These are phyloP conservation scores for Sugiyamaella marilandica DNA, from an alignment of 805 yeast genomes.

Conservation along the genomic window DNA sequence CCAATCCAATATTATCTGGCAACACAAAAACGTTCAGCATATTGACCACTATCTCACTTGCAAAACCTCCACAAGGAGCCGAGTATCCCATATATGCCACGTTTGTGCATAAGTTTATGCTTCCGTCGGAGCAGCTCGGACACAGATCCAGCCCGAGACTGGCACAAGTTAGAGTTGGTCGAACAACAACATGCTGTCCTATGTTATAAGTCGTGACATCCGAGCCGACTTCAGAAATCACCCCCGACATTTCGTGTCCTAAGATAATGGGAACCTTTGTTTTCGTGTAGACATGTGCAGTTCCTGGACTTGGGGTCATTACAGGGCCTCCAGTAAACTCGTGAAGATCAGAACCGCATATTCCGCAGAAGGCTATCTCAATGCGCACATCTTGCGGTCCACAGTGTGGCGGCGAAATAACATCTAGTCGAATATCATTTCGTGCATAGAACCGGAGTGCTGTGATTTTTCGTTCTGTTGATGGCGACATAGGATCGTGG, in stretches of 20 bases:
- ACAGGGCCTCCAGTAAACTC: slow-evolving; percentile 57
- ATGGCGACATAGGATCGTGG: background rate
- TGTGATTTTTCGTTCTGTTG: background rate
- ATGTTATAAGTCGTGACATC: slow-evolving; percentile 40
- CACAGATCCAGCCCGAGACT: slow-evolving; percentile 35
- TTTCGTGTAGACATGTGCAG: slow-evolving; percentile 38
- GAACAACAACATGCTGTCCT: slow-evolving; percentile 60
- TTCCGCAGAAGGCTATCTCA: slow-evolving; percentile 19
- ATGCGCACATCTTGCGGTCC: background rate
- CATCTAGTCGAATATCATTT: background rate
- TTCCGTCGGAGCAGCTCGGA: slow-evolving; percentile 46
- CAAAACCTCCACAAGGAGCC: slow-evolving; percentile 51
- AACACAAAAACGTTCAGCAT: slow-evolving; percentile 39
- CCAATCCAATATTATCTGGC: slow-evolving; percentile 39
- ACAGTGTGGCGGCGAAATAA: background rate
- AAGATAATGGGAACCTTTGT: slow-evolving; percentile 41
- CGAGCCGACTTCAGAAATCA: slow-evolving; percentile 42
- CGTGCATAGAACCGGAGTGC: background rate
- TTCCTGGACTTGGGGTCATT: slow-evolving; percentile 39
- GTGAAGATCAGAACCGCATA: slow-evolving; percentile 60
- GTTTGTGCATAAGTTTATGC: slow-evolving; percentile 43
- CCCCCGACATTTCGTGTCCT: slow-evolving; percentile 55
- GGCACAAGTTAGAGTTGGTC: slow-evolving; percentile 55
- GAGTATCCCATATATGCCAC: slow-evolving; percentile 30
- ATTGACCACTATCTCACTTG: slow-evolving; percentile 44